These are phyloP conservation scores for Colletotrichum sp. DNA, from an alignment of 2,329 filamentous ascomycete genomes.

Conservation along the genomic window DNA sequence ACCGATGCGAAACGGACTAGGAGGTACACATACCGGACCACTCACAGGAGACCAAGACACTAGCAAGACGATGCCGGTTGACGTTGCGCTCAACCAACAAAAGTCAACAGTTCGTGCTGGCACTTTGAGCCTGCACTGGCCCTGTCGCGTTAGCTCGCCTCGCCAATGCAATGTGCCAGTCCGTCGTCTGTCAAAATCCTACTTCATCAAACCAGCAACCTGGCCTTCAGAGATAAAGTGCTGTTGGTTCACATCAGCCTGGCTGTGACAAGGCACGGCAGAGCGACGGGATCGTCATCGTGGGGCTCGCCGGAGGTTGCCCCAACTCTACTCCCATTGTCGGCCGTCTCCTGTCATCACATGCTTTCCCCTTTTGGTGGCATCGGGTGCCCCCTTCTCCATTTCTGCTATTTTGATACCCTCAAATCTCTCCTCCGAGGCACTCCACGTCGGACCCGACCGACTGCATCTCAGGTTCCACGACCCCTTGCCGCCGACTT, in stretches of 20 bases:
- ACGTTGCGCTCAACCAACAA: conserved; percentile 6
- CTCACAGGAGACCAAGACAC: neutral
- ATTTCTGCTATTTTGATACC: neutral
- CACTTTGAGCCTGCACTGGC: neutral
- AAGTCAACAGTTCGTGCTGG: neutral
- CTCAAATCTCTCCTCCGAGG: neutral
- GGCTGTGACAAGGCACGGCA: neutral
- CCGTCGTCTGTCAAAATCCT: neutral
- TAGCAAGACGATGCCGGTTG: neutral
- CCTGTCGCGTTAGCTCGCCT: neutral
- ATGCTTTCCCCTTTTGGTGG: neutral
- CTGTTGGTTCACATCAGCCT: neutral
- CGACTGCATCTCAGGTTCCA: neutral
- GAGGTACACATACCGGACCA: neutral
- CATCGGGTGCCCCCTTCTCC: neutral
- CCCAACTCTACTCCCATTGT: neutral
- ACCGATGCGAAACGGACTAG: neutral
- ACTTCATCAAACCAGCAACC: conserved; percentile 3
- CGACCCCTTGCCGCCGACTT: neutral
- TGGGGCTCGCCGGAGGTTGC: conserved; percentile 2
- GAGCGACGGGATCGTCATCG: conserved; percentile 6
- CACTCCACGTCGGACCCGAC: conserved; percentile 4
- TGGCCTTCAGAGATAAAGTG: neutral
- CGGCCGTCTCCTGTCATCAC: conserved; percentile 13
- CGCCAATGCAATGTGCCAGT: neutral